Conservation (phyloP, 805 yeast species). For the Candida cerambycidarum region DNA sequence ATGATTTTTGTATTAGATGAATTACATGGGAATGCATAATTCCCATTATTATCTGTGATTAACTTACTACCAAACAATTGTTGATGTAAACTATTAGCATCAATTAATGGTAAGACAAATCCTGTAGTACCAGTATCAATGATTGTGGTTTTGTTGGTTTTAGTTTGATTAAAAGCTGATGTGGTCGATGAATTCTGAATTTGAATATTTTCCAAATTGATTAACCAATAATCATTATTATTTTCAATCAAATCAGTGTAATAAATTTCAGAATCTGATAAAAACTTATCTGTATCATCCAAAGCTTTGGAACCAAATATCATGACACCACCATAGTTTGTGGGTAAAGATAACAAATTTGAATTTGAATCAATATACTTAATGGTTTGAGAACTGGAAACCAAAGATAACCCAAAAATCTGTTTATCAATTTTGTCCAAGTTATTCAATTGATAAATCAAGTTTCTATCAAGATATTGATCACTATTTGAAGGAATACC, state of each 20-base stretch:
- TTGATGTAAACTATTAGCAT: slow-evolving; percentile 51
- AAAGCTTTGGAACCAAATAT: slow-evolving; percentile 23
- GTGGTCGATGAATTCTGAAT: slow-evolving; percentile 16
- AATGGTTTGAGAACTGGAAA: slow-evolving; percentile 16
- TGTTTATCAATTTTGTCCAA: slow-evolving; percentile 33
- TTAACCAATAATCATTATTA: slow-evolving; percentile 51
- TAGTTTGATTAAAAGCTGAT: slow-evolving; percentile 14
- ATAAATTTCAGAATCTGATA: slow-evolving; percentile 40
- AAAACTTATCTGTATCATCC: slow-evolving; percentile 14
- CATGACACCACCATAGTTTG: slow-evolving; percentile 27
- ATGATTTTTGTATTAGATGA: slow-evolving; percentile 36
- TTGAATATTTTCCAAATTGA: slow-evolving; percentile 40
- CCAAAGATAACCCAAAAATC: slow-evolving; percentile 36
- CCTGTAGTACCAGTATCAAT: slow-evolving; percentile 71
- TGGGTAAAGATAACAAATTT: slow-evolving; percentile 32
- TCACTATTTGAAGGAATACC: slow-evolving; percentile 54
- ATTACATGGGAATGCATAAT: slow-evolving; percentile 61
- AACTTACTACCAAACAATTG: slow-evolving; percentile 46
- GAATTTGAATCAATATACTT: slow-evolving; percentile 17
- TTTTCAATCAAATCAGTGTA: slow-evolving; percentile 32
- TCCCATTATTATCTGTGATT: slow-evolving; percentile 55
- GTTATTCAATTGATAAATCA: slow-evolving; percentile 39
- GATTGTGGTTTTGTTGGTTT: slow-evolving; percentile 41
- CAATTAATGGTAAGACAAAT: slow-evolving; percentile 52
- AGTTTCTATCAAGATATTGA: slow-evolving; percentile 30